A percentile compares a stretch with the other conserved stretches of the same genome.
These are phyloP conservation scores for Linanthus parryae DNA, from an alignment of 148 eudicot genomes.

Conservation along the genomic window DNA sequence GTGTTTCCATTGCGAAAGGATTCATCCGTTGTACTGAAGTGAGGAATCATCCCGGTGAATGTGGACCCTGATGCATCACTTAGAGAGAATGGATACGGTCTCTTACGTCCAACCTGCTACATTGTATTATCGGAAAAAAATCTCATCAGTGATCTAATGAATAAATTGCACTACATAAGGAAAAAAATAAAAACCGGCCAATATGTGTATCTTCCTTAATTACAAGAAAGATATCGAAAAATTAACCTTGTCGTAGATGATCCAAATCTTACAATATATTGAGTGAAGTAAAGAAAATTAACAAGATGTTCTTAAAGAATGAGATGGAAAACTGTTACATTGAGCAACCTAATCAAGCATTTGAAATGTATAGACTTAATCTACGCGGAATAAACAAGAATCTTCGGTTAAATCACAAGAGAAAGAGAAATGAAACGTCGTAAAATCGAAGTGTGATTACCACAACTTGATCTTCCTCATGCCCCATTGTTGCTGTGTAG, in stretches of 20 bases:
- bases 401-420: not conserved
- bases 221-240: not conserved
- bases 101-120: conserved; percentile 60
- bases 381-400: not conserved
- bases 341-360: not conserved
- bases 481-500: conserved; percentile 32
- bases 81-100: conserved; percentile 40
- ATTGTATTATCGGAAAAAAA: conserved; percentile 8
- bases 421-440: not conserved
- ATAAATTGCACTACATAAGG: too few species aligned
- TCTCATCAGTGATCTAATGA: not conserved
- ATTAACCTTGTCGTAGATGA: too few species aligned
- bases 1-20: conserved; percentile 23
- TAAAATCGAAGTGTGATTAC: not conserved
- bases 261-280: not conserved
- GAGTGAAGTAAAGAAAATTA: not conserved
- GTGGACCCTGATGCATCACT: conserved; percentile 39
- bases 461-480: conserved; percentile 47
- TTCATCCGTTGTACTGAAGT: conserved; percentile 12
- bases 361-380: not conserved
- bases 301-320: too few species aligned
- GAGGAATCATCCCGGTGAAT: conserved; percentile 27
- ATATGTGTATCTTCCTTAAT: not conserved
- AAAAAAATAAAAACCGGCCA: not conserved
- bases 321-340: not conserved